Evolutionary conservation across 228 moss, liverwort and hornwort genomes (phyloP).

Genomic region (Sphagnum magellanicum): DNA sequence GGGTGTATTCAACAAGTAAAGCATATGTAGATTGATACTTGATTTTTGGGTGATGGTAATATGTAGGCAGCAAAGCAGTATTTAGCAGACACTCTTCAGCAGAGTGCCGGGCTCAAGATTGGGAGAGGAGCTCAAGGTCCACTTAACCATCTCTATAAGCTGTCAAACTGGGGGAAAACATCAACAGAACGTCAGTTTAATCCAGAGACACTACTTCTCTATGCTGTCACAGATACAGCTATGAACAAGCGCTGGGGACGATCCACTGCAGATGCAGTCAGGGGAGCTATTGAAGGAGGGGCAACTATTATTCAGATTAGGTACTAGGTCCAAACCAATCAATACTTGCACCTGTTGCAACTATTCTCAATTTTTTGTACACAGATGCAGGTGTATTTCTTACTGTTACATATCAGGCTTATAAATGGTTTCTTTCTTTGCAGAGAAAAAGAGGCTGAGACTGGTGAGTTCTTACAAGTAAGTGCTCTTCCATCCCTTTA

Average conservation of each 20-base stretch:
- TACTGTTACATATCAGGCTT: background rate
- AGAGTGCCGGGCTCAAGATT: slow-evolving; percentile 57
- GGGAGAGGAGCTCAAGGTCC: slow-evolving; percentile 90
- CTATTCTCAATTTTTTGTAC: background rate
- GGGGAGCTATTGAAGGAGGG: slow-evolving; percentile 88
- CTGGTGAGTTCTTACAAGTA: slow-evolving; percentile 80
- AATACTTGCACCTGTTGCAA: background rate
- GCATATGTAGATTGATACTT: too few relatives aligned
- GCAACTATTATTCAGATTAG: slow-evolving; percentile 96
- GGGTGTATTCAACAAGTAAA: too few relatives aligned
- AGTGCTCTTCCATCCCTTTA: background rate
- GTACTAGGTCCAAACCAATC: slow-evolving; percentile 11
- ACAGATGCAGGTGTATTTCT: background rate
- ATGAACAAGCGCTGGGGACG: slow-evolving; percentile 93
- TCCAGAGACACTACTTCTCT: slow-evolving; percentile 72
- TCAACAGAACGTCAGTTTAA: slow-evolving; percentile 46
- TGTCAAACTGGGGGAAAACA: slow-evolving; percentile 55
- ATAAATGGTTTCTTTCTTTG: slow-evolving; percentile 7
- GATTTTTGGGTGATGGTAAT: too few relatives aligned
- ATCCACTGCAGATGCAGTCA: slow-evolving; percentile 79
- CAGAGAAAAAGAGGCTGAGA: slow-evolving; percentile 94
- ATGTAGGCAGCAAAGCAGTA: slow-evolving; percentile 75
- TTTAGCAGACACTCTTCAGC: slow-evolving; percentile 52
- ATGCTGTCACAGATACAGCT: slow-evolving; percentile 82
- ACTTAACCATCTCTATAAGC: slow-evolving; percentile 62